Conservation (phyloP, 2,329 filamentous ascomycete genomes). For the Claviceps citrina region DNA sequence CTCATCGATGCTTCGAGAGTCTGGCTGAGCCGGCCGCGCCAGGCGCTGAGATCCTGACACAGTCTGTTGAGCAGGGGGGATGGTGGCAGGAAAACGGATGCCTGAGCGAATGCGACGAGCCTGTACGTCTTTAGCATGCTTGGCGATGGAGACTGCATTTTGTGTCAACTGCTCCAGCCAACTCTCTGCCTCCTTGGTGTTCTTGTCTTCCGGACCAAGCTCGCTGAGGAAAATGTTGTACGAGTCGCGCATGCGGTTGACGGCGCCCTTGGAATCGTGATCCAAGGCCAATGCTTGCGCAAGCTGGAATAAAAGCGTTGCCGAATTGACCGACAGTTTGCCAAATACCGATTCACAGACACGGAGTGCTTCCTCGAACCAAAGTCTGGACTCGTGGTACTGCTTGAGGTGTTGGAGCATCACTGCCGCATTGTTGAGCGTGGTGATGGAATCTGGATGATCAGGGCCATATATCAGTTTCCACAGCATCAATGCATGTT, state of each 20-base stretch:
- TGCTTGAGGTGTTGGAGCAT: conserved; percentile 95
- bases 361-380: conserved; percentile 86
- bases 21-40: conserved; percentile 29
- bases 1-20: conserved; percentile 81
- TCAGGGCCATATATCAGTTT: conserved; percentile 89
- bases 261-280: conserved; percentile 80
- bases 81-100: conserved; percentile 44
- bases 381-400: conserved; percentile 84
- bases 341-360: conserved; percentile 86
- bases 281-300: conserved; percentile 93
- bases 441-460: conserved; percentile 95
- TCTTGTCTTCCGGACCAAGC: conserved; percentile 80
- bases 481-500: conserved; percentile 88
- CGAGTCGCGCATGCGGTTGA: conserved; percentile 86
- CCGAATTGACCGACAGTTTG: conserved; percentile 78
- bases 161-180: conserved; percentile 95
- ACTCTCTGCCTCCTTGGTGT: conserved; percentile 93
- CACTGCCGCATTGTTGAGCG: conserved; percentile 94
- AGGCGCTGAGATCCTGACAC: conserved; percentile 19
- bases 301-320: conserved; percentile 91
- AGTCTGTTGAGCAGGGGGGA: conserved; percentile 13
- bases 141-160: conserved; percentile 86
- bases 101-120: conserved; percentile 55
- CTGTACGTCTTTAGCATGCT: conserved; percentile 78
- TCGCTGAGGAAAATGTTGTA: conserved; percentile 87